Percentiles rank a stretch among this genome's conserved stretches.
Conservation (phyloP, 164 flowering plant genomes). For the Magnolia sinica region DNA sequence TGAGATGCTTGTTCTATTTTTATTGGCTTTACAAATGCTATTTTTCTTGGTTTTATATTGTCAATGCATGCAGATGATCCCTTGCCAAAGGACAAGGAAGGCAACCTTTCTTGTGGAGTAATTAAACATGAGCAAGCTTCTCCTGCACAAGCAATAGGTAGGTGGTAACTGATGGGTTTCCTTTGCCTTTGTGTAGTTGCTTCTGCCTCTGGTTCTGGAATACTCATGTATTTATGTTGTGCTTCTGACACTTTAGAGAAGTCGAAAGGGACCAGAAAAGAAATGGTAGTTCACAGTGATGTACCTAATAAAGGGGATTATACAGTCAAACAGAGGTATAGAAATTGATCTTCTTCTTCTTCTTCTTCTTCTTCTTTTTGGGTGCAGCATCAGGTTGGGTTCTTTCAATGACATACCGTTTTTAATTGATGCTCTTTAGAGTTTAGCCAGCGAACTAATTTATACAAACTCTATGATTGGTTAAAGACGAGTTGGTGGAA, state of each 20-base stretch:
- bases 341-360: background rate
- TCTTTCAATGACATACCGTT: background rate
- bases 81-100: constrained; percentile 29
- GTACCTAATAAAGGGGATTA: constrained; percentile 31
- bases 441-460: background rate
- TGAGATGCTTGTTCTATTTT: constrained; percentile 1
- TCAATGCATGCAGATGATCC: constrained; percentile 27
- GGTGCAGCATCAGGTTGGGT: background rate
- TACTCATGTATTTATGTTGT: background rate
- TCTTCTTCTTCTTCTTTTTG: background rate
- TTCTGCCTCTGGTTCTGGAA: background rate
- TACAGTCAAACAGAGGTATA: constrained; percentile 80
- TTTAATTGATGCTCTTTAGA: background rate
- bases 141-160: constrained; percentile 36
- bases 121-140: constrained; percentile 25
- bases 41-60: background rate
- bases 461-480: background rate
- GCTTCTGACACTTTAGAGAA: constrained; percentile 19
- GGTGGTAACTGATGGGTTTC: constrained; percentile 26
- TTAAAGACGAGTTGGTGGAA: background rate
- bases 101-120: constrained; percentile 6
- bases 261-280: constrained; percentile 25
- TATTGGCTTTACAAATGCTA: background rate
- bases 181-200: background rate
- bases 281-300: constrained; percentile 17